A percentile compares a stretch with the other conserved stretches of the same genome.
Conservation (phyloP, 352 stramenopile genomes). For the Plasmopara muralis region DNA sequence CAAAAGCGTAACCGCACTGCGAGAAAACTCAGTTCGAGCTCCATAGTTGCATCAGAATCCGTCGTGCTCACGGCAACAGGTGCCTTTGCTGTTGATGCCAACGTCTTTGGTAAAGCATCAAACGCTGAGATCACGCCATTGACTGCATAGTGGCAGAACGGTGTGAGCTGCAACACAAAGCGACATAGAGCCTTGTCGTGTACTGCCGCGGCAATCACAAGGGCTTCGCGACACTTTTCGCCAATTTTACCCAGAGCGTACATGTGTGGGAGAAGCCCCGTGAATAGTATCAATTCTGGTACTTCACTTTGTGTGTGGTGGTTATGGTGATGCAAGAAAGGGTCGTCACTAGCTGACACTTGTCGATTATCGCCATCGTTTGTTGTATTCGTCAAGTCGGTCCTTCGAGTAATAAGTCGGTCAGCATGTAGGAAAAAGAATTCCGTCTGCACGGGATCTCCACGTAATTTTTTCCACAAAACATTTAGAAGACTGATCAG, state of each 20-base stretch:
- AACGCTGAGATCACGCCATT: conserved; percentile 80
- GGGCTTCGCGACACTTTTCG: conserved; percentile 76
- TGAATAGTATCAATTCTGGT: conserved; percentile 79
- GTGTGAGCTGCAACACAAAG: conserved; percentile 81
- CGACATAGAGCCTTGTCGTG: conserved; percentile 70
- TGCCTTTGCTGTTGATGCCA: conserved; percentile 28
- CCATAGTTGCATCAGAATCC: conserved; percentile 31
- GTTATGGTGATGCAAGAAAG: conserved; percentile 31
- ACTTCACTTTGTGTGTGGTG: conserved; percentile 45
- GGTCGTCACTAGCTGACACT: conserved; percentile 17
- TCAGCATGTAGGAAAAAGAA: conserved; percentile 82
- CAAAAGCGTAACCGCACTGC: conserved; percentile 74
- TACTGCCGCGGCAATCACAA: conserved; percentile 72
- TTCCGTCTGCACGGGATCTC: conserved; percentile 79
- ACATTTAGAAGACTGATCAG: conserved; percentile 76
- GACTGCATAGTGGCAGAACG: conserved; percentile 83
- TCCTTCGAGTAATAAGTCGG: conserved; percentile 42
- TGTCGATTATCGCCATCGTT: conserved; percentile 2
- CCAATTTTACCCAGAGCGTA: conserved; percentile 72
- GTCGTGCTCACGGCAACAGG: conserved; percentile 12
- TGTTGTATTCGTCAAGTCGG: conserved; percentile 16
- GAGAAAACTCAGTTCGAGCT: conserved; percentile 47
- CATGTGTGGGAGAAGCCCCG: conserved; percentile 77
- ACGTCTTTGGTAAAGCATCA: conserved; percentile 65
- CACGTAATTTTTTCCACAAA: conserved; percentile 81